A percentile compares a stretch with the other conserved stretches of the same genome.
Conservation (phyloP, 352 stramenopile genomes). For the Phytophthora brassicae region DNA sequence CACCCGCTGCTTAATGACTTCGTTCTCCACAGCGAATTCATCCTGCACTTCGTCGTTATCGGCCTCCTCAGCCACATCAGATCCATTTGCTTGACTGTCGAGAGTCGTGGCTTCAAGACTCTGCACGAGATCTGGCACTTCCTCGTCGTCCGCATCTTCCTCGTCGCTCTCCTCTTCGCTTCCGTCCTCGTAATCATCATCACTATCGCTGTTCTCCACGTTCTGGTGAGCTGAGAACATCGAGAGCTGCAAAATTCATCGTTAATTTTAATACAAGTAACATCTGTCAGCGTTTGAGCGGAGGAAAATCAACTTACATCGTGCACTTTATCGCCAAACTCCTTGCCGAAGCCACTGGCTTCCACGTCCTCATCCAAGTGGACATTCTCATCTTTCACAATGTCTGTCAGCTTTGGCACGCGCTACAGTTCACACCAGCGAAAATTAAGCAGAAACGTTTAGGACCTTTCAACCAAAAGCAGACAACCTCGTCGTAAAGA, state of each 20-base stretch:
- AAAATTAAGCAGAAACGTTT: too few species aligned
- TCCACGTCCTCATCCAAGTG: constrained; percentile 72
- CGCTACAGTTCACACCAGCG: constrained; percentile 30
- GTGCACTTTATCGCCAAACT: constrained; percentile 73
- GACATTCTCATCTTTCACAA: constrained; percentile 61
- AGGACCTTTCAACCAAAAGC: background rate
- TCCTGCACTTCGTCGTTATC: constrained; percentile 46
- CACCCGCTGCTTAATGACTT: constrained; percentile 83
- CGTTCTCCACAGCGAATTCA: constrained; percentile 52
- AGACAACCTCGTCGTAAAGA: constrained; percentile 9
- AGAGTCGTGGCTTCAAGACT: constrained; percentile 38
- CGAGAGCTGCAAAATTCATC: constrained; percentile 63
- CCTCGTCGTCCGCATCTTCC: constrained; percentile 34
- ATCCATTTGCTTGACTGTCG: constrained; percentile 16
- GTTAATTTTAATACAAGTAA: constrained; percentile 1
- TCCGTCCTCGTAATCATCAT: constrained; percentile 52
- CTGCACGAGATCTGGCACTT: constrained; percentile 40
- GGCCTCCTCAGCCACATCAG: constrained; percentile 32
- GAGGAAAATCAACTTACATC: constrained; percentile 39
- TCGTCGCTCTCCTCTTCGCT: constrained; percentile 38
- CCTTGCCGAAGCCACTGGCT: constrained; percentile 79
- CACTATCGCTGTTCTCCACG: constrained; percentile 38
- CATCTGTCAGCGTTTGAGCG: background rate
- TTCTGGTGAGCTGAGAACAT: constrained; percentile 80
- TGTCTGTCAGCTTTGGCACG: constrained; percentile 63